Percentiles rank a stretch among this genome's conserved stretches.
phyloP scores from a whole-genome alignment of 2,329 filamentous ascomycete species.

The Aspergillus pseudoterreus region DNA sequence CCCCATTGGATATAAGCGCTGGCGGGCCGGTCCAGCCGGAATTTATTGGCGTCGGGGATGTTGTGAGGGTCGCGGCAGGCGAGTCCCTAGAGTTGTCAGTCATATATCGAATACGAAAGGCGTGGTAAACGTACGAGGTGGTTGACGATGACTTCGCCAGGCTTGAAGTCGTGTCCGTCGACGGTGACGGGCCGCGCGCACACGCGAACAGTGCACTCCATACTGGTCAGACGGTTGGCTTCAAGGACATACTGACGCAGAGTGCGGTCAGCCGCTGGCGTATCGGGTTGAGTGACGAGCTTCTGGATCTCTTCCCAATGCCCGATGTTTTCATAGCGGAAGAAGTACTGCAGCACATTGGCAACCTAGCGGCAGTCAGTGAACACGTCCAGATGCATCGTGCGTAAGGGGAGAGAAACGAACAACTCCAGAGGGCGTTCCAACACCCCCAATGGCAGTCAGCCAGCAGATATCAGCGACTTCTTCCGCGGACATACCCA shows the following conservation, averaged over 20 bases:
- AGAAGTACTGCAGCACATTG: constrained; percentile 44
- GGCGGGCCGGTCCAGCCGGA: constrained; percentile 42
- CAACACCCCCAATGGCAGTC: constrained; percentile 40
- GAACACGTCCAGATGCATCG: background rate
- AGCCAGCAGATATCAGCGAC: constrained; percentile 16
- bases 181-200: constrained; percentile 32
- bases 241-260: constrained; percentile 24
- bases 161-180: constrained; percentile 38
- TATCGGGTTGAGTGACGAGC: constrained; percentile 29
- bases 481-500: constrained; percentile 13
- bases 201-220: constrained; percentile 38
- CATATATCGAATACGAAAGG: no score
- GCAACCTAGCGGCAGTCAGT: constrained; percentile 35
- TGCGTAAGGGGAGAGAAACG: constrained; percentile 11
- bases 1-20: constrained; percentile 44
- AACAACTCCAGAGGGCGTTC: constrained; percentile 38
- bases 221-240: constrained; percentile 20
- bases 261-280: constrained; percentile 26
- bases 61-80: constrained; percentile 38
- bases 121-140: constrained; percentile 11
- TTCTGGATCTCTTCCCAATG: constrained; percentile 45
- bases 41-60: constrained; percentile 37
- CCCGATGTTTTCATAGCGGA: constrained; percentile 37
- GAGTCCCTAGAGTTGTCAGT: constrained; percentile 5
- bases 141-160: constrained; percentile 40